Evolutionary conservation across 2,329 filamentous ascomycete genomes (phyloP).

Genomic region (Aspergillus sojae): DNA sequence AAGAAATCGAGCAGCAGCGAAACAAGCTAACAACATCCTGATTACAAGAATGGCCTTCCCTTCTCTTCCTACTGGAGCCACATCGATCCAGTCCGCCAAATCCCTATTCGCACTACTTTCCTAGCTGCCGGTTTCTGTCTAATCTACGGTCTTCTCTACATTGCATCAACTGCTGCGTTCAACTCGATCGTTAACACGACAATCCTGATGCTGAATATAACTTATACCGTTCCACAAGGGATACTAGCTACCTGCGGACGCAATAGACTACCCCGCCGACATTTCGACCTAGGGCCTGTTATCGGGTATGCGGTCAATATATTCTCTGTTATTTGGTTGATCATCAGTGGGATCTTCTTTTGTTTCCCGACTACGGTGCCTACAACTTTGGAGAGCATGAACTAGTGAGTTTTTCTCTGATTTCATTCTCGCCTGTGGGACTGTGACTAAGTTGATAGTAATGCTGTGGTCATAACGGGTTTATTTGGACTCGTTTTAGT

Average conservation of each 20-base stretch:
- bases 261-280: background rate
- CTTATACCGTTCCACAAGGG: conserved; percentile 32
- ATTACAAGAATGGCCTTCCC: conserved; percentile 23
- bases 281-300: conserved; percentile 6
- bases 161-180: conserved; percentile 35
- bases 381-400: conserved; percentile 6
- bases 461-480: conserved; percentile 13
- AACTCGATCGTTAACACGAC: conserved; percentile 38
- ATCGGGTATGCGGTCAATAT: conserved; percentile 8
- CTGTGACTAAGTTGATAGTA: background rate
- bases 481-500: conserved; percentile 14
- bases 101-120: conserved; percentile 33
- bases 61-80: conserved; percentile 28
- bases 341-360: conserved; percentile 8
- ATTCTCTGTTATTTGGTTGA: conserved; percentile 8
- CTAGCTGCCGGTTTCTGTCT: conserved; percentile 27
- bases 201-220: conserved; percentile 33
- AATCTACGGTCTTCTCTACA: conserved; percentile 37
- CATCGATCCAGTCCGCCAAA: conserved; percentile 21
- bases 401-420: conserved; percentile 5
- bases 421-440: no score
- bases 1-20: background rate
- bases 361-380: conserved; percentile 3
- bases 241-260: conserved; percentile 17
- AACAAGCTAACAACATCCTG: background rate